phyloP scores from a whole-genome alignment of 129 eudicot species.

The Apium graveolens region DNA sequence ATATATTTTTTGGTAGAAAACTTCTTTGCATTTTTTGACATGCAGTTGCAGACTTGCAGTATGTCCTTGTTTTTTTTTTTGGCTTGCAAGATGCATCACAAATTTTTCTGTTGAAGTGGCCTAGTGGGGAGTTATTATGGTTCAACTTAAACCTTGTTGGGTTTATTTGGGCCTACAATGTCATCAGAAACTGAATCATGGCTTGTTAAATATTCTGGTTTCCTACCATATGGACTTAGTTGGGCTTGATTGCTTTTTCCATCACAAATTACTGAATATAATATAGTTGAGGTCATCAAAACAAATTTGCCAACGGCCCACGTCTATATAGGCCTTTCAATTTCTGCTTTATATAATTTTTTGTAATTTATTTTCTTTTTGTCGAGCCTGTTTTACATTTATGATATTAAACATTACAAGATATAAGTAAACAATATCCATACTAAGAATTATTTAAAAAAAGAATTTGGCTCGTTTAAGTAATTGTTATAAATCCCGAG shows the following conservation, averaged over 20 bases:
- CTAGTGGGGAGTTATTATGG: background rate
- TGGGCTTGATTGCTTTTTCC: background rate
- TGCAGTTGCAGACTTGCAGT: no score
- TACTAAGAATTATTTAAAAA: no score
- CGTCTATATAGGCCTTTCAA: background rate
- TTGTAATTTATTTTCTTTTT: no score
- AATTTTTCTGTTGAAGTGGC: background rate
- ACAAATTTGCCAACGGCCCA: background rate
- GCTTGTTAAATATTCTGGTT: background rate
- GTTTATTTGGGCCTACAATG: background rate
- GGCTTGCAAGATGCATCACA: background rate
- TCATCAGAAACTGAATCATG: background rate
- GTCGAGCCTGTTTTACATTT: no score
- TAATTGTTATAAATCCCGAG: no score
- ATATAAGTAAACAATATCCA: no score
- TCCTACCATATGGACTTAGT: background rate
- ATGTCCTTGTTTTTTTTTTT: no score
- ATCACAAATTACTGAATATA: background rate
- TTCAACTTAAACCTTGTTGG: background rate
- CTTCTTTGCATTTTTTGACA: background rate
- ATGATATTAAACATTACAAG: no score
- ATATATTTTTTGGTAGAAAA: no score
- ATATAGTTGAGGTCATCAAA: background rate
- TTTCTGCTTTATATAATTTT: no score
- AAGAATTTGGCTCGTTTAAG: no score